A percentile compares a stretch with the other conserved stretches of the same genome.
These are phyloP conservation scores for Penicillium janthinellum DNA, from an alignment of 2,329 filamentous ascomycete genomes.

Conservation along the genomic window DNA sequence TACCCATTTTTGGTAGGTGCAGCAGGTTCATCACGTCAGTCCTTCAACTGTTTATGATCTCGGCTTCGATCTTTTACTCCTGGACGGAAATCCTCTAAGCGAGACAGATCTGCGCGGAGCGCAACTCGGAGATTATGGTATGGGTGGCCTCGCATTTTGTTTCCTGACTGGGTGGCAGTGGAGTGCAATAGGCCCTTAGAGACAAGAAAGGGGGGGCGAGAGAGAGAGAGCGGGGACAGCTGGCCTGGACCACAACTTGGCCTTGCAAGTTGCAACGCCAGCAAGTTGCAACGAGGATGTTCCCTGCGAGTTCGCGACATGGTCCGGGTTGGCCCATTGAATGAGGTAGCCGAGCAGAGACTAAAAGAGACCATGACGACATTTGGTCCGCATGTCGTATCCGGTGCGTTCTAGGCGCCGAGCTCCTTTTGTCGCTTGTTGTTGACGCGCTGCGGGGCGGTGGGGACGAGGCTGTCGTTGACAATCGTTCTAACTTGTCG, in stretches of 20 bases:
- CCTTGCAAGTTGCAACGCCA: not conserved
- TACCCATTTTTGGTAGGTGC: not conserved
- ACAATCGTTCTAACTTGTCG: not conserved
- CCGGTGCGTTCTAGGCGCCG: slow-evolving; percentile 14
- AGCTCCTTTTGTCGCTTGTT: slow-evolving; percentile 16
- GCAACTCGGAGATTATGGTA: not conserved
- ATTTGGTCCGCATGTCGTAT: not conserved
- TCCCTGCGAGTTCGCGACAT: slow-evolving; percentile 3
- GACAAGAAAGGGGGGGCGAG: not conserved
- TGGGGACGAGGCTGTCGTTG: slow-evolving; percentile 10
- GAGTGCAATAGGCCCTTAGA: not conserved
- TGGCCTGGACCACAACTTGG: not conserved
- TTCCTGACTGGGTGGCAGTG: slow-evolving; percentile 1
- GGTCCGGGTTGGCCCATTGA: not conserved
- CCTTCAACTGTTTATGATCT: not conserved
- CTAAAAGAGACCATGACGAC: slow-evolving; percentile 5
- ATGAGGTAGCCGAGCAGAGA: slow-evolving; percentile 7
- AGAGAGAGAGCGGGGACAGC: not conserved
- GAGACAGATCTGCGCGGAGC: slow-evolving; percentile 7
- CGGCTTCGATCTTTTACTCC: not conserved
- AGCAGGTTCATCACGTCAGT: not conserved
- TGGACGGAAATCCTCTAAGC: not conserved
- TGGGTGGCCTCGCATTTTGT: not conserved
- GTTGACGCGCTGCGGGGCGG: slow-evolving; percentile 22
- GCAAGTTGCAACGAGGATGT: slow-evolving; percentile 5